A percentile compares a stretch with the other conserved stretches of the same genome.
phyloP scores from a whole-genome alignment of 2,329 filamentous ascomycete genomes.

The Talaromyces sp. region DNA sequence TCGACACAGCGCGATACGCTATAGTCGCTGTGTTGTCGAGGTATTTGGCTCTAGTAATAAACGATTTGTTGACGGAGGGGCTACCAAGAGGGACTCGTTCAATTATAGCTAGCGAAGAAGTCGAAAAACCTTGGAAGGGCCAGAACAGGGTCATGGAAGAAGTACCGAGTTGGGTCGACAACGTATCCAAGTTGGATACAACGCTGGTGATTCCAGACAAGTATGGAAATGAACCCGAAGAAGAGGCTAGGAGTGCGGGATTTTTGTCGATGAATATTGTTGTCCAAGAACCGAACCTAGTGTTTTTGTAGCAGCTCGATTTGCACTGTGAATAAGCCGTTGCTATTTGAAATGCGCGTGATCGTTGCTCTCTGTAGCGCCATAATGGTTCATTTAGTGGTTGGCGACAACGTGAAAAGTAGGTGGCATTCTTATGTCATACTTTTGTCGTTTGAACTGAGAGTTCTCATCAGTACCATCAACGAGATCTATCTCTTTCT shows the following conservation, averaged over 20 bases:
- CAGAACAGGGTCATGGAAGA: not conserved
- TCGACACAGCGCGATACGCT: not conserved
- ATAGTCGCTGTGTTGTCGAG: not conserved
- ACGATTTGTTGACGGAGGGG: not conserved
- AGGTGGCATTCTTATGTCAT: not conserved
- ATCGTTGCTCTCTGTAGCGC: too few species aligned
- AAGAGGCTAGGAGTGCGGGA: not conserved
- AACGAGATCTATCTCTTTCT: not conserved
- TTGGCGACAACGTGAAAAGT: not conserved
- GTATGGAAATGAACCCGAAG: not conserved
- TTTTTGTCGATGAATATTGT: conserved; percentile 14
- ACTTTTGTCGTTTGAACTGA: not conserved
- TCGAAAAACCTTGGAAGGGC: not conserved
- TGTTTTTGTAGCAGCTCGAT: conserved; percentile 17
- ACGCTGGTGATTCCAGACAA: not conserved
- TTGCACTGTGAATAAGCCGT: not conserved
- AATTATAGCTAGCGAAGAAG: not conserved
- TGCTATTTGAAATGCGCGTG: too few species aligned
- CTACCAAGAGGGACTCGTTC: not conserved
- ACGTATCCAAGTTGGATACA: not conserved
- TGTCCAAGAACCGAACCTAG: conserved; percentile 19
- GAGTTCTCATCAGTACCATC: not conserved
- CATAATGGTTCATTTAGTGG: too few species aligned
- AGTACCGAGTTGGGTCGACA: not conserved
- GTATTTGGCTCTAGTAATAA: not conserved